phyloP scores from a whole-genome alignment of 495 filamentous ascomycete species.

The Chaetomium cochliodes region DNA sequence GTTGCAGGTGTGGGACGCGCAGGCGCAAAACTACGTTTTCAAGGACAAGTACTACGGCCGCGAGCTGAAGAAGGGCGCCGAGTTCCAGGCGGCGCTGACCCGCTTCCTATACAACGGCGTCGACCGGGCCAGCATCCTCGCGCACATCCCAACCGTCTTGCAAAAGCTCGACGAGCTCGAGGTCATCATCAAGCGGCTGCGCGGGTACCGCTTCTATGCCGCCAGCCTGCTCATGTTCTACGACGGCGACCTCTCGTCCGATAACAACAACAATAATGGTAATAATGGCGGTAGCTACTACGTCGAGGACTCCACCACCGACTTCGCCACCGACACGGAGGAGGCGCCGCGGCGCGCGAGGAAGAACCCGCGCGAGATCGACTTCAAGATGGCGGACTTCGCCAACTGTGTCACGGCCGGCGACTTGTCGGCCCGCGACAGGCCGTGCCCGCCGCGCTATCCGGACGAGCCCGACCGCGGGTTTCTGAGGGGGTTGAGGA shows the following conservation, averaged over 20 bases:
- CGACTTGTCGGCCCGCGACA: conserved; percentile 57
- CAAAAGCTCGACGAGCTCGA: conserved; percentile 80
- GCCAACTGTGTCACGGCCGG: conserved; percentile 94
- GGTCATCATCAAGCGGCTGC: conserved; percentile 71
- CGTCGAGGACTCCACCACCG: conserved; percentile 49
- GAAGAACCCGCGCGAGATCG: conserved; percentile 57
- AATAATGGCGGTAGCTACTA: conserved; percentile 39
- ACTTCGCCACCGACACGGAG: conserved; percentile 53
- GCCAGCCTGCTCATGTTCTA: conserved; percentile 93
- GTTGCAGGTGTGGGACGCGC: conserved; percentile 91
- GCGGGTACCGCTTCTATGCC: conserved; percentile 92
- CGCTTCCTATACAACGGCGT: conserved; percentile 92
- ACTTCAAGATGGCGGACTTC: conserved; percentile 97
- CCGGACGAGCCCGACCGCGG: conserved; percentile 80
- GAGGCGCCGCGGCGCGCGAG: conserved; percentile 39
- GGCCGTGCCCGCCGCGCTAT: conserved; percentile 77
- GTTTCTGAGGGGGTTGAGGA: conserved; percentile 82
- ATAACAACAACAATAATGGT: conserved; percentile 24
- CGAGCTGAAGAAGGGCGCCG: conserved; percentile 78
- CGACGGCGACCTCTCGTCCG: conserved; percentile 60
- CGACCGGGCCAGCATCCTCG: conserved; percentile 68
- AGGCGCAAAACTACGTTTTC: conserved; percentile 78
- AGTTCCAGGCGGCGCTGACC: conserved; percentile 86
- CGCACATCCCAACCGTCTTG: conserved; percentile 83
- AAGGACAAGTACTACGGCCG: conserved; percentile 98